phyloP scores from a whole-genome alignment of 2,329 filamentous ascomycete species.

The Xylariaceae sp. region DNA sequence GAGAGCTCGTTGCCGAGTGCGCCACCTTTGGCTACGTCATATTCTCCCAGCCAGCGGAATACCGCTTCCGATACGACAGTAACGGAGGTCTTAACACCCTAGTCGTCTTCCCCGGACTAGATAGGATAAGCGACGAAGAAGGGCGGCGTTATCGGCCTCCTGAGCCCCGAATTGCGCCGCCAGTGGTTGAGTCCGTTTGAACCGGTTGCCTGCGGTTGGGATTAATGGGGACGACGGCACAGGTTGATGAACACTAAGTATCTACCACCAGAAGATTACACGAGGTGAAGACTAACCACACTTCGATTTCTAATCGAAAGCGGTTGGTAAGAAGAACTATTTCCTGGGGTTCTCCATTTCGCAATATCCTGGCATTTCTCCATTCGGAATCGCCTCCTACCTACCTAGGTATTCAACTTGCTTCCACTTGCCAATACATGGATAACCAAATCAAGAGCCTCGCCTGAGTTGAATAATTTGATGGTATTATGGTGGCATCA shows the following conservation, averaged over 20 bases:
- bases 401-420: no score
- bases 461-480: no score
- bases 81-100: slow-evolving; percentile 11
- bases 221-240: not conserved
- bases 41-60: slow-evolving; percentile 39
- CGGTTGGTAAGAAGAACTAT: no score
- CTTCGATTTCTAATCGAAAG: no score
- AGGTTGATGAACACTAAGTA: not conserved
- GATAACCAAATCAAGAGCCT: no score
- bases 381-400: no score
- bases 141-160: slow-evolving; percentile 16
- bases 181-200: slow-evolving; percentile 17
- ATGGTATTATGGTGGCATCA: no score
- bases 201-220: not conserved
- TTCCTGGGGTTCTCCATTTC: no score
- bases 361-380: no score
- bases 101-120: slow-evolving; percentile 22
- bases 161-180: slow-evolving; percentile 13
- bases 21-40: slow-evolving; percentile 37
- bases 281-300: no score
- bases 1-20: slow-evolving; percentile 36
- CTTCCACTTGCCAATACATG: no score
- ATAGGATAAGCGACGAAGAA: slow-evolving; percentile 22
- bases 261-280: not conserved
- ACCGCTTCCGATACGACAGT: slow-evolving; percentile 25